Base-by-base conservation (phyloP, 495 filamentous ascomycete genomes). In the Pseudomonodictys pantanalensis region DNA sequence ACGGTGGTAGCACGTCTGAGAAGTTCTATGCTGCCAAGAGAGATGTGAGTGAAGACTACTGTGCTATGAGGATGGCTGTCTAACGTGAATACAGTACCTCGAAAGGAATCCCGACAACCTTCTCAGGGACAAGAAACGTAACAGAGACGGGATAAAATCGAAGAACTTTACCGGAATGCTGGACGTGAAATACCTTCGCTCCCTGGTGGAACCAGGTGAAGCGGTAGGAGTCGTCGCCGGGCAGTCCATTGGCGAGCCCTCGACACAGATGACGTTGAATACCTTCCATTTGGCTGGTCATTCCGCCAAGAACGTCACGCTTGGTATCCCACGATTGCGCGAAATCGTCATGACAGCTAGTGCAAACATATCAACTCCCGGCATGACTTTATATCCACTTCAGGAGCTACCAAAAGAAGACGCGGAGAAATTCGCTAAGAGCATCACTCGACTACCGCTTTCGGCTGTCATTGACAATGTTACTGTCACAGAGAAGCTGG, bases 271-370 rank as follows among this genome's bases (percentile, higher is more conserved):
- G 95, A 99, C 93, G n/a, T 76, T 98, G 49, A 98, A 98, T 71
- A 98, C 93, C 24, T 98, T 98, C 84, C 93, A 99, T 82, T 90
- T 99, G 81, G 93, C 93, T 68, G 93, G 93, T 71, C 95, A 97
- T 79, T 88, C 92, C 22, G 86, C 95, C 18, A 97, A 96, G 81
- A 99, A 99, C 80, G 93, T 99, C 67, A 99, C 93, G 3, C 82
- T 97, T 22, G 93, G 93, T 88, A 97, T 99, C 70, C 93, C 93
- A 46, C 89, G 93, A 71, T 81, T 99, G 23, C 82, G 93, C 72
- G 93, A 99, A 84, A 97, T 99, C 71, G 84, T 97, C 48, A 97
- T 99, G 95, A 96, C 93, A 39, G 95, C 92, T 41, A 95, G 89
- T 69, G 79, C 83, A 48, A 79, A 83, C 29, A 96, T 97, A 60